A percentile compares a stretch with the other conserved stretches of the same genome.
Evolutionary conservation across 208 protist genomes (phyloP).

Genomic region (Endotrypanum monterogeii): DNA sequence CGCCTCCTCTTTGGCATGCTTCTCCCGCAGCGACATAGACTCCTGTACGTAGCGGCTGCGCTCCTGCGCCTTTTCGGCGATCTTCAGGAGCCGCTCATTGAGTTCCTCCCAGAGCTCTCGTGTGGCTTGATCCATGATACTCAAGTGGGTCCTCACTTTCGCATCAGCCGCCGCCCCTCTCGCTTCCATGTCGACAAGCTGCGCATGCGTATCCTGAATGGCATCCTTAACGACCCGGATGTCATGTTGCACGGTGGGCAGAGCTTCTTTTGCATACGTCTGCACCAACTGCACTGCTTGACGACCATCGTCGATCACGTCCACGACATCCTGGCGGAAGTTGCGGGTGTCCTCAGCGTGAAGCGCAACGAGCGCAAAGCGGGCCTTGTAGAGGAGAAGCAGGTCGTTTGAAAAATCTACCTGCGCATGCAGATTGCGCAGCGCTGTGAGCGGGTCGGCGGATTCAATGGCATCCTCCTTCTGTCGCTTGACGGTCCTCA

Average conservation of each 20-base stretch:
- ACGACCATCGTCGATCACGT: conserved; percentile 59
- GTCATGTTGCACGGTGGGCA: conserved; percentile 62
- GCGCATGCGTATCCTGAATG: conserved; percentile 22
- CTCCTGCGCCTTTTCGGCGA: conserved; percentile 42
- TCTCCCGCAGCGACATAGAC: conserved; percentile 63
- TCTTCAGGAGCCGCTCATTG: conserved; percentile 32
- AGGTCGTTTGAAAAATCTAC: conserved; percentile 86
- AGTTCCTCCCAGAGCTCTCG: conserved; percentile 54
- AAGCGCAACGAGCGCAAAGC: conserved; percentile 61
- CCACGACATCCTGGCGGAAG: conserved; percentile 45
- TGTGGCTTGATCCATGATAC: conserved; percentile 47
- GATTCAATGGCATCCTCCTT: conserved; percentile 74
- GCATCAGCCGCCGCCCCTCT: conserved; percentile 40
- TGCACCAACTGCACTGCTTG: conserved; percentile 41
- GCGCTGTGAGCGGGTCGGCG: conserved; percentile 50
- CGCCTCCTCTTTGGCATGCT: conserved; percentile 44
- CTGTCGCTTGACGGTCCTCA: conserved; percentile 45
- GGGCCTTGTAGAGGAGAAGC: conserved; percentile 81
- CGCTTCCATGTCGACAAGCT: conserved; percentile 40
- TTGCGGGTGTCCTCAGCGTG: conserved; percentile 66
- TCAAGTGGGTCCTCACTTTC: conserved; percentile 28
- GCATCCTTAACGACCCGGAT: conserved; percentile 34
- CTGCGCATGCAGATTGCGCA: conserved; percentile 69
- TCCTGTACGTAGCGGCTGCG: conserved; percentile 53
- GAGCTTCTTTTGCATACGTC: conserved; percentile 34